phyloP scores from a whole-genome alignment of 2,329 filamentous ascomycete genomes.

The Teratosphaeriaceae sp. region DNA sequence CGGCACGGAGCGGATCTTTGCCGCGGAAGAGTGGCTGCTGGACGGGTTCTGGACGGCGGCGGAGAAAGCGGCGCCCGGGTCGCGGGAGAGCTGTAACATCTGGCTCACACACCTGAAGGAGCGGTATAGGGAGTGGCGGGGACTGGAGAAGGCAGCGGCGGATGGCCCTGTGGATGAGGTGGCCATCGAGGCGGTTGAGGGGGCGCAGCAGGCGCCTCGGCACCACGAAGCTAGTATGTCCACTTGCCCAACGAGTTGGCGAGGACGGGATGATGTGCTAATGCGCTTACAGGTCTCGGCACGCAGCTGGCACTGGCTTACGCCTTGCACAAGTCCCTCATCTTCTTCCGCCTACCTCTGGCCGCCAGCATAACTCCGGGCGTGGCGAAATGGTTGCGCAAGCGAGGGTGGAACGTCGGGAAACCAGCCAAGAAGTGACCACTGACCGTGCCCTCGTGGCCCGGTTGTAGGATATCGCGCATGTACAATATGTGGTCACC shows the following conservation, averaged over 20 bases:
- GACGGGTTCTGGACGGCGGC: slow-evolving; percentile 53
- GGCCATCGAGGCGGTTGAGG: slow-evolving; percentile 26
- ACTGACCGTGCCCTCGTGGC: neutral
- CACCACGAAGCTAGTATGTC: slow-evolving; percentile 11
- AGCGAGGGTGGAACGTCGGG: slow-evolving; percentile 93
- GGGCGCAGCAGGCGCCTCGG: neutral
- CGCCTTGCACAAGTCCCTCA: slow-evolving; percentile 95
- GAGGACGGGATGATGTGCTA: slow-evolving; percentile 4
- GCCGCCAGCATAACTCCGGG: slow-evolving; percentile 88
- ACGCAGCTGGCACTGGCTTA: slow-evolving; percentile 92
- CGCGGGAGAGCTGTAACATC: neutral
- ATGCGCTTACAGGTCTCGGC: slow-evolving; percentile 51
- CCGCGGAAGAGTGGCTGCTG: slow-evolving; percentile 62
- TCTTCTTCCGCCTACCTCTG: slow-evolving; percentile 89
- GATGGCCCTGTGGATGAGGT: slow-evolving; percentile 40
- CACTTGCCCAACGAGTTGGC: neutral
- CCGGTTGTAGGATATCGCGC: neutral
- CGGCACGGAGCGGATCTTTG: slow-evolving; percentile 80
- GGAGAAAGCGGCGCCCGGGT: slow-evolving; percentile 51
- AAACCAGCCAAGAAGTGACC: slow-evolving; percentile 40
- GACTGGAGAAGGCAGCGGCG: slow-evolving; percentile 4
- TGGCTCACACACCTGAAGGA: slow-evolving; percentile 33
- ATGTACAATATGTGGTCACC: neutral
- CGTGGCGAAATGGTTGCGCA: slow-evolving; percentile 79
- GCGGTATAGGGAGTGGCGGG: slow-evolving; percentile 12